Evolutionary conservation across 108 stramenopile genomes (phyloP), one percentile per base, ranked within the genome.

Genomic region (Hondaea fermentalgiana): DNA sequence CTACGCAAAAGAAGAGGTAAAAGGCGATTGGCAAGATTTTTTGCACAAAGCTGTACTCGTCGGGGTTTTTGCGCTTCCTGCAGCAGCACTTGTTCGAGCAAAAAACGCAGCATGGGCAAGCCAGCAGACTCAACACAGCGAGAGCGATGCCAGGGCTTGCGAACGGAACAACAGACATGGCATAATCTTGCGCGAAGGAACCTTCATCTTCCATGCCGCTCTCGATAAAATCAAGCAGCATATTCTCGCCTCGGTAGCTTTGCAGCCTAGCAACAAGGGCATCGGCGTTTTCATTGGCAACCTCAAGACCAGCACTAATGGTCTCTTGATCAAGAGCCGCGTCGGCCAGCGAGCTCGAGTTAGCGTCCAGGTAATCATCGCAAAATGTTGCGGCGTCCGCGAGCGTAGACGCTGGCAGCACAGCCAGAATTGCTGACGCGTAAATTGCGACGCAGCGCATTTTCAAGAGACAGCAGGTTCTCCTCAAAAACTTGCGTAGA

Each of bases 71-170:
- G 16, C 51, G n/a, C 25, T 83, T 83, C 44, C 4, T 14, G 28
- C 76, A 83, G 76, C 76, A 83, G 76, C 76, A 83, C 35, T 23
- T 28, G 64, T 69, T 69, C 10, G 35, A 42, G 76, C 76, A 83
- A 4, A 83, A 83, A 55, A 83, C 19, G 51, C 76, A 83, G 76
- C 45, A 83, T 35, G 76, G 76, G 51, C 76, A 83, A 6, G 5
- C 45, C 6, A 83, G 28, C 14, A 83, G 45, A 25, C 43, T 16
- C 6, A 83, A 12, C 25, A 53, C 51, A 83, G 14, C 44, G 51
- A 83, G 51, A 6, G 51, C 76, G 23, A 83, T 83, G n/a, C 76
- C 76, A 8, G 76, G 76, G 16, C 23, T 28, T 6, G 76, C 76
- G 1, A 53, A 35, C 4, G 76, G 76, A 47, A 83, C n/a, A 3